Evolutionary conservation across 371 early-diverging fungal genomes (phyloP).

Genomic region (Dichotomocladium elegans): DNA sequence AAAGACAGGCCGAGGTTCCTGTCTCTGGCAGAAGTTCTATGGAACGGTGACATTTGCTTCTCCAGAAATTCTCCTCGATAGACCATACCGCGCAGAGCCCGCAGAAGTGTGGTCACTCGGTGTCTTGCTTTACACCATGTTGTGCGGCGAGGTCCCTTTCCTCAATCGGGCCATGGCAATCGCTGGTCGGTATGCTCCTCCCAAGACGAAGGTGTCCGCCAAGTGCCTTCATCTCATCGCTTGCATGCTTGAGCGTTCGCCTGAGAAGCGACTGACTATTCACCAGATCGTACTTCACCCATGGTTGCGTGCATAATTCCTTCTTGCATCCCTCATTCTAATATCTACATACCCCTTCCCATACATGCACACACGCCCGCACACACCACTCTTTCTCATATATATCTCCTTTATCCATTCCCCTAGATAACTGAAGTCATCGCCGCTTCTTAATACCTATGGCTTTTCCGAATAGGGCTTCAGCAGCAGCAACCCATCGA

Average conservation of each 20-base stretch:
- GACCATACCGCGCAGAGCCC: constrained; percentile 69
- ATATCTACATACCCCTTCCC: background rate
- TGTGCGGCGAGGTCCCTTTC: constrained; percentile 76
- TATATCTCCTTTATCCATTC: no score
- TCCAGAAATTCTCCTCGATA: constrained; percentile 75
- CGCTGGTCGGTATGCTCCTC: constrained; percentile 38
- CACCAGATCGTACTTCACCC: constrained; percentile 61
- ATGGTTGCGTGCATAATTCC: constrained; percentile 41
- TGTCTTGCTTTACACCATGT: constrained; percentile 70
- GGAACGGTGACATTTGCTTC: constrained; percentile 69
- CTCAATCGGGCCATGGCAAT: constrained; percentile 47
- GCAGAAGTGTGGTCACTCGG: constrained; percentile 85
- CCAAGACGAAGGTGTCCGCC: constrained; percentile 37
- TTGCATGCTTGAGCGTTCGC: constrained; percentile 62
- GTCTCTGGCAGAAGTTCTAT: constrained; percentile 55
- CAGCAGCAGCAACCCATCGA: no score
- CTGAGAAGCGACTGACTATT: constrained; percentile 55
- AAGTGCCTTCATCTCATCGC: constrained; percentile 57
- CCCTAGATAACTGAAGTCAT: no score
- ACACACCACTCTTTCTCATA: no score
- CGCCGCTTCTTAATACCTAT: no score
- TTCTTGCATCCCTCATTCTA: background rate
- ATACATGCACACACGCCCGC: no score
- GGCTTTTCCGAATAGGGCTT: no score
- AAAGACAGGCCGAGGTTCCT: constrained; percentile 18